Evolutionary conservation across 345 rosid species (phyloP), one percentile per base, ranked within the genome.

Genomic region (Hibiscus mutabilis): DNA sequence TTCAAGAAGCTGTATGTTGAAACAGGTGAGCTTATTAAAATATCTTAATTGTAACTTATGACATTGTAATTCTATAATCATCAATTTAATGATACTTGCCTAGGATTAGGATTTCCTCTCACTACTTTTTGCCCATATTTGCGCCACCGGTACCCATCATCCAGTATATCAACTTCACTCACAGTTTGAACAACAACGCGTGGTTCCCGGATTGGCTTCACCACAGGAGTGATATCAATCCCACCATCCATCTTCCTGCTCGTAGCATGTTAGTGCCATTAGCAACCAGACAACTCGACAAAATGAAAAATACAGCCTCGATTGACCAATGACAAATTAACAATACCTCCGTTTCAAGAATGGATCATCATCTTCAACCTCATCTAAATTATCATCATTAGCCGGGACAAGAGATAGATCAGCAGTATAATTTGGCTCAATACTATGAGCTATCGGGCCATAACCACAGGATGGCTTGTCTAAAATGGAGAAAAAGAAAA

Each of bases 61-160:
- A 18, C 57, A 7, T 53, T 53, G 11, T 49, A 49, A 49, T 49
- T 49, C 55, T 53, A 53, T n/a, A 18, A 53, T 53, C 24, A 18
- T 53, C 0, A 4, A 53, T 18, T 53, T 53, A 53, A 18, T 18
- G 57, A 53, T 18, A 53, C 7, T 18, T 53, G 18, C 57, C 92
- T 86, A 15, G 92, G 92, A 53, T 88, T 88, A 35, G 92, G 90
- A 74, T 88, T 87, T 71, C 92, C 92, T 78, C 83, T 88, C 60
- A 88, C 92, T 51, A 86, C 88, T 70, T 88, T 88, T 77, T 88
- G 92, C 2, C 92, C 92, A 37, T 88, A 88, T 69, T 88, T 88
- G 76, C 90, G 76, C 92, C 93, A 86, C 49, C 90, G 90, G 62
- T 86, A 88, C 25, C 93, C 93, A 56, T 88, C 91, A 56, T 88